A percentile compares a stretch with the other conserved stretches of the same genome.
Evolutionary conservation across 176 grass and related monocot species (phyloP).

Genomic region (Lolium multiflorum): DNA sequence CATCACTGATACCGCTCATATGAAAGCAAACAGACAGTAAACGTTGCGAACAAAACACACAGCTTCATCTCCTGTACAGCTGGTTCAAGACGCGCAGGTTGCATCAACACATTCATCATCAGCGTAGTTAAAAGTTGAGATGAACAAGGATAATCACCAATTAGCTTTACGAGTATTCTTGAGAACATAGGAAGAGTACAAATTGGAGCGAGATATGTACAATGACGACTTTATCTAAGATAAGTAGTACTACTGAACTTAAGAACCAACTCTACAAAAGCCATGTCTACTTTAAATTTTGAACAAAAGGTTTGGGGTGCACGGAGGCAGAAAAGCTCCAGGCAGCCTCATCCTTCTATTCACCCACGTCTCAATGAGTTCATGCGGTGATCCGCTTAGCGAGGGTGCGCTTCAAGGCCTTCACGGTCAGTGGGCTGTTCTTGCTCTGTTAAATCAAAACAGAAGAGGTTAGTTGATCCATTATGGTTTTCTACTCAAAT

Average conservation of each 20-base stretch:
- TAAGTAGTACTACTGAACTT: neutral
- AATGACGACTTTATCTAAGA: constrained; percentile 3
- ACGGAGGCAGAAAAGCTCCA: constrained; percentile 29
- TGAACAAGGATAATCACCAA: neutral
- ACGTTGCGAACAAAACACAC: neutral
- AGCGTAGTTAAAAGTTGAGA: neutral
- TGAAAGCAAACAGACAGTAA: too few relatives aligned
- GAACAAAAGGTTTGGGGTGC: constrained; percentile 9
- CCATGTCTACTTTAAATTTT: constrained; percentile 38
- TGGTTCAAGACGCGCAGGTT: too few relatives aligned
- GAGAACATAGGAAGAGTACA: constrained; percentile 21
- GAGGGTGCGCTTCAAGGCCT: constrained; percentile 62
- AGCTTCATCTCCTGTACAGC: neutral
- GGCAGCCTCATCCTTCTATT: constrained; percentile 34
- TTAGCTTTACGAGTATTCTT: constrained; percentile 24
- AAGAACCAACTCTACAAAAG: constrained; percentile 24
- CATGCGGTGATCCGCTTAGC: constrained; percentile 54
- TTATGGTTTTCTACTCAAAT: neutral
- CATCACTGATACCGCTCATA: too few relatives aligned
- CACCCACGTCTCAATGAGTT: neutral
- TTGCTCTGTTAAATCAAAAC: constrained; percentile 69
- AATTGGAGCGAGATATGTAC: constrained; percentile 51
- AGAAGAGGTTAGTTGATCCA: neutral
- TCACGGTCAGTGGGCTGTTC: constrained; percentile 70
- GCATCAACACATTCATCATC: neutral